Evolutionary conservation across 164 flowering plant species (phyloP), one percentile per base, ranked within the genome.

Genomic region (Macadamia integrifolia): DNA sequence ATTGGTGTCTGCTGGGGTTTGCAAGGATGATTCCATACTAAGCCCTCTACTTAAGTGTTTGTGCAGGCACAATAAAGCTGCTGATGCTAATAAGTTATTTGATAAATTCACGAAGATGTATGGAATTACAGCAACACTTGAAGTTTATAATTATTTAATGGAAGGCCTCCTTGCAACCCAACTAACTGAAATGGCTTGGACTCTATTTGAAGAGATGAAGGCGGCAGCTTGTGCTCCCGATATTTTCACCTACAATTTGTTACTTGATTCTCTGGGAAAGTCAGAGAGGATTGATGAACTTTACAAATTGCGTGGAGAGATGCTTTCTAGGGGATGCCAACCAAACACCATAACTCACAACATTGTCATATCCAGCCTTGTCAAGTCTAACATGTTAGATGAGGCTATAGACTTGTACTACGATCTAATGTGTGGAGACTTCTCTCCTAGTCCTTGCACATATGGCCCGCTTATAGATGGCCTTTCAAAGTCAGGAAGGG

Each of bases 391-490:
- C 68, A 72, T 61, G 31, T 56, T 94, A 62, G 88, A 87, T 52
- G 78, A 71, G 70, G 99, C 97, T 61, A 66, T 94, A 43, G 87
- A 87, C 68, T 66, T 84, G 30, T 94, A 82, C 69, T 92, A 84
- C 71, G 84, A 89, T 80, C 89, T 94, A 43, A 55, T 90, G 53
- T 85, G 95, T 69, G 79, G 85, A 68, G 97, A 82, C 57, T 87
- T 90, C 74, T 72, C 80, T 71, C 99, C 97, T 40, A 88, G 95
- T 28, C 88, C 95, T 61, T 84, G 88, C 66, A 94, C 99, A 13
- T 94, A 88, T 74, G 97, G 99, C 42, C 99, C 99, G 66, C 81
- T 94, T 17, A 77, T 94, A 52, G 99, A 92, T 70, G 97, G 99
- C 13, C 91, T 92, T 70, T 62, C 78, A 48, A 94, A 92, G 82